Base-by-base conservation (phyloP, 768 basidiomycete genomes). In the Trametes meyenii region DNA sequence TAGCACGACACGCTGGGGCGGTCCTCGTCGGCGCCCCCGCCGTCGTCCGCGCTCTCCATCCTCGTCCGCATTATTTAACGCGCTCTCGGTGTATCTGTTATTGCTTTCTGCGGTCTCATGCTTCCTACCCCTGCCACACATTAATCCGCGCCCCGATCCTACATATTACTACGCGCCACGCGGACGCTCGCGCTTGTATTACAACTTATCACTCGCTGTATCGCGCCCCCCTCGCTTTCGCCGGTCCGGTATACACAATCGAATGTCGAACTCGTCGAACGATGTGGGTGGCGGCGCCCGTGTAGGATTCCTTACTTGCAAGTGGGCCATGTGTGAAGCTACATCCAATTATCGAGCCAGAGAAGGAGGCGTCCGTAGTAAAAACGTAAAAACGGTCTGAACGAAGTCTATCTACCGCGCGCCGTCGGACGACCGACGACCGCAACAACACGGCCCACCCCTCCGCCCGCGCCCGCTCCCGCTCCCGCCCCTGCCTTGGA, bases 1-100 rank as follows among this genome's bases (percentile, higher is more conserved):
- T 92, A 81, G 71, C 62, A 50, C 26, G 50, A 40, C 6, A 42
- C 26, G 49, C 49, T n/a, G 38, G 56, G 19, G 16, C n/a, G 2
- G 19, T 23, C 29, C 29, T 8, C 29, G 29, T 8, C 21, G 50
- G 17, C 56, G 12, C n/a, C 16, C 21, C 35, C 39, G 33, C 46
- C 5, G 36, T 24, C 11, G 11, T 42, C 50, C 24, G 38, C 24
- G 49, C 46, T 33, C 26, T n/a, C n/a, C 50, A 36, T 23, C 51
- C 36, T 36, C 29, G 26, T 33, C 26, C 21, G 1, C 12, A 13
- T 16, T 14, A 11, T 4, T 21, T 13, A 29, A 16, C 7, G 13
- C 29, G 10, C 48, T 48, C 23, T 23, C 39, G 51, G 36, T 53
- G 36, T 23, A 17, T 19, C 13, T 19, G 38, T 39, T 16, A 14